These are phyloP conservation scores for Fusarium duplospermum DNA, from an alignment of 2,329 filamentous ascomycete genomes.

Conservation along the genomic window DNA sequence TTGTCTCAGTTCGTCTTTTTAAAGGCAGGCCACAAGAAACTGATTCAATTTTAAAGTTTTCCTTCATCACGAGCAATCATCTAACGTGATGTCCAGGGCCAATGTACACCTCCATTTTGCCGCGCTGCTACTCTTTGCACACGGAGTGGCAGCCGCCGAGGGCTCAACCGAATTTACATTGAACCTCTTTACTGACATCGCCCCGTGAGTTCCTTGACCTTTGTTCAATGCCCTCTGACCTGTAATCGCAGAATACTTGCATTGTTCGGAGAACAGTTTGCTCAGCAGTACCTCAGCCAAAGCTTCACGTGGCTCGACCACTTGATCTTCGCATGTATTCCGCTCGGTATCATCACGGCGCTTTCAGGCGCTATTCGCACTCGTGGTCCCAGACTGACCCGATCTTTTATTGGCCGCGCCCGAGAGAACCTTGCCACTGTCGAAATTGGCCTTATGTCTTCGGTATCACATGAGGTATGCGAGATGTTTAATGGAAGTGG, in stretches of 20 bases:
- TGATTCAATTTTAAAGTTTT: not conserved
- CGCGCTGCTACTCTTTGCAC: not conserved
- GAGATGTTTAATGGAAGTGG: slow-evolving; percentile 41
- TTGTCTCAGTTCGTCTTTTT: not conserved
- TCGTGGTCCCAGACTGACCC: slow-evolving; percentile 24
- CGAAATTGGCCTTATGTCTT: slow-evolving; percentile 46
- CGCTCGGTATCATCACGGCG: slow-evolving; percentile 44
- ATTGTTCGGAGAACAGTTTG: slow-evolving; percentile 8
- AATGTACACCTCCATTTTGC: not conserved
- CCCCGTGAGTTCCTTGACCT: not conserved
- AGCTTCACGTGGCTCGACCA: slow-evolving; percentile 1
- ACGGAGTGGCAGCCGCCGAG: not conserved
- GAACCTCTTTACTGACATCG: not conserved
- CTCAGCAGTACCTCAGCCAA: slow-evolving; percentile 6
- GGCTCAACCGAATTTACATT: not conserved
- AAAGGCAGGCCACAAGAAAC: not conserved
- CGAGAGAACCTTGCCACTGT: slow-evolving; percentile 33
- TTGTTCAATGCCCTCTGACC: too few relatives aligned
- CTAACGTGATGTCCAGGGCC: not conserved
- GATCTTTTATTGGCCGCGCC: slow-evolving; percentile 44
- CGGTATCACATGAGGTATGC: slow-evolving; percentile 45
- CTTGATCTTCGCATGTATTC: slow-evolving; percentile 28
- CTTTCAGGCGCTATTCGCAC: slow-evolving; percentile 43
- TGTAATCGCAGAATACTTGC: slow-evolving; percentile 10
- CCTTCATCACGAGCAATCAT: not conserved